Evolutionary conservation across 306 rosid genomes (phyloP).

Genomic region (Lotus japonicus): DNA sequence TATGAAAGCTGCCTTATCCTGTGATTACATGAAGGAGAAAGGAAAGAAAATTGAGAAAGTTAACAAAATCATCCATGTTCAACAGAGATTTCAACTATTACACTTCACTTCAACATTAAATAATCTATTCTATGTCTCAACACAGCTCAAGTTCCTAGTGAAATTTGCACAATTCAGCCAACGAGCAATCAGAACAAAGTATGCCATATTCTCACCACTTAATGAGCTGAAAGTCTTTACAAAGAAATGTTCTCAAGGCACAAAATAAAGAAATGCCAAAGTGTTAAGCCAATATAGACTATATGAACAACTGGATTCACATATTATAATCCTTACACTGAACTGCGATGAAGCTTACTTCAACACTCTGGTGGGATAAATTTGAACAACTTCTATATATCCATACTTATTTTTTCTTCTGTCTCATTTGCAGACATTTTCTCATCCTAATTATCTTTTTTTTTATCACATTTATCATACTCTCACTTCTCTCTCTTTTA

Average conservation of each 20-base stretch:
- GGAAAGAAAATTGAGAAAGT: neutral
- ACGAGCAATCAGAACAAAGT: neutral
- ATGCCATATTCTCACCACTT: neutral
- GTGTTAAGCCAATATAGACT: neutral
- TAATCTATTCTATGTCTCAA: neutral
- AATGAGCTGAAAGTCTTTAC: neutral
- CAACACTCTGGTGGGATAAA: too few species aligned
- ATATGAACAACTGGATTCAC: neutral
- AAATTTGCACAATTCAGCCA: neutral
- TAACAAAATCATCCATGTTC: neutral
- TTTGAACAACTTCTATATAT: too few species aligned
- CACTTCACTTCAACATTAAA: neutral
- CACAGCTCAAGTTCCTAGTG: neutral
- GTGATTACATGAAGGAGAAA: slow-evolving; percentile 14
- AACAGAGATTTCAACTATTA: neutral
- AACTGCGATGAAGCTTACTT: too few species aligned
- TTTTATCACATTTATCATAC: too few species aligned
- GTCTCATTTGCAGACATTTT: too few species aligned
- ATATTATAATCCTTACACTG: neutral
- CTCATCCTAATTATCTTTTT: too few species aligned
- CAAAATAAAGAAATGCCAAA: neutral
- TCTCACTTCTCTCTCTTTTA: too few species aligned
- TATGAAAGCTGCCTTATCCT: slow-evolving; percentile 95
- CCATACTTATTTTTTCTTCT: too few species aligned
- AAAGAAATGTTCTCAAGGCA: neutral